A percentile compares a stretch with the other conserved stretches of the same genome.
Evolutionary conservation across 2,329 filamentous ascomycete genomes (phyloP).

Genomic region (Arthrobotrys conoides): DNA sequence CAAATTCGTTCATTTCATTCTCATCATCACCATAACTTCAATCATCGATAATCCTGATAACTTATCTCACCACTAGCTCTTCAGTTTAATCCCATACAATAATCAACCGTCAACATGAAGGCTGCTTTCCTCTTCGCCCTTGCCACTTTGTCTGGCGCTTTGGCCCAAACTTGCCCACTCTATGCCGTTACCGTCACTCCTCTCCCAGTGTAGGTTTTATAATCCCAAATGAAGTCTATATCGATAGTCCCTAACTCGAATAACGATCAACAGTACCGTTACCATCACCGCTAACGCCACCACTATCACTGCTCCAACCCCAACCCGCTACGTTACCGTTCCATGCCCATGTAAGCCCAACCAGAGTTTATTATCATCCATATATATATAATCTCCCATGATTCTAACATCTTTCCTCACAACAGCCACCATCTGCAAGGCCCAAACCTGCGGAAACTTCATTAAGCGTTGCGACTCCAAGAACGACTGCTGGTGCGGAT

Average conservation of each 20-base stretch:
- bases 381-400: neutral
- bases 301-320: conserved; percentile 49
- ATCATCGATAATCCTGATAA: neutral
- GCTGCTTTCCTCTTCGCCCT: conserved; percentile 38
- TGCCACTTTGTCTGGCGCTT: conserved; percentile 33
- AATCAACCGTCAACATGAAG: conserved; percentile 46
- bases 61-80: neutral
- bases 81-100: neutral
- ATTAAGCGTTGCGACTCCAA: conserved; percentile 54
- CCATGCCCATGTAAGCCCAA: conserved; percentile 51
- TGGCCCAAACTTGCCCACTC: conserved; percentile 55
- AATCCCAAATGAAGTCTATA: neutral
- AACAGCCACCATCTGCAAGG: conserved; percentile 53
- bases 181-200: conserved; percentile 57
- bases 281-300: conserved; percentile 54
- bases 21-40: conserved; percentile 20
- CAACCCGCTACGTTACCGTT: conserved; percentile 49
- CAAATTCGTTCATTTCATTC: neutral
- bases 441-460: conserved; percentile 56
- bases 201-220: conserved; percentile 43
- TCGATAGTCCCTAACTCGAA: neutral
- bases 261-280: conserved; percentile 29
- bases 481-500: conserved; percentile 56
- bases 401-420: neutral
- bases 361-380: neutral